phyloP scores from a whole-genome alignment of 2,329 filamentous ascomycete genomes.

The Penicillium sp. region DNA sequence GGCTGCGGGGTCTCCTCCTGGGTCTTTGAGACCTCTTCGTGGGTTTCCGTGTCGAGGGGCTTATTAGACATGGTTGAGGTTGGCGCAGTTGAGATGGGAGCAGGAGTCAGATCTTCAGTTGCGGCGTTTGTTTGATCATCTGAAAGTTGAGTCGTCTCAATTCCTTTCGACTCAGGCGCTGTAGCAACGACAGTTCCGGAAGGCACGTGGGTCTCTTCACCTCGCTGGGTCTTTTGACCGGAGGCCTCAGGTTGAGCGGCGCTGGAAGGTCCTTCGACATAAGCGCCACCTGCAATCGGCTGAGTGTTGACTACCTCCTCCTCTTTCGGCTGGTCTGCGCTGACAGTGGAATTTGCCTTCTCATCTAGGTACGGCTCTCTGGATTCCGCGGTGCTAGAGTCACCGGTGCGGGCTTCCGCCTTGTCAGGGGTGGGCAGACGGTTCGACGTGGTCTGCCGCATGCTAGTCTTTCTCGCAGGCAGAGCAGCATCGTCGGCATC shows the following conservation, averaged over 20 bases:
- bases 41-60: slow-evolving; percentile 41
- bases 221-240: slow-evolving; percentile 13
- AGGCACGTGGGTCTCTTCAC: slow-evolving; percentile 12
- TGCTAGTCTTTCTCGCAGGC: slow-evolving; percentile 50
- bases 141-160: slow-evolving; percentile 17
- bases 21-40: slow-evolving; percentile 43
- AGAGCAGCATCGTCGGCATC: slow-evolving; percentile 47
- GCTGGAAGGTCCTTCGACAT: slow-evolving; percentile 34
- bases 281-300: slow-evolving; percentile 39
- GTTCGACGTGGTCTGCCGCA: slow-evolving; percentile 39
- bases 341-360: slow-evolving; percentile 37
- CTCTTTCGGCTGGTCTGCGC: slow-evolving; percentile 27
- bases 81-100: slow-evolving; percentile 44
- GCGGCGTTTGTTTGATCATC: slow-evolving; percentile 54
- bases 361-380: slow-evolving; percentile 44
- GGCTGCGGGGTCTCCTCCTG: slow-evolving; percentile 40
- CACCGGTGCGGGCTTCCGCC: slow-evolving; percentile 37
- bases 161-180: slow-evolving; percentile 20
- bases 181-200: slow-evolving; percentile 9
- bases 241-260: slow-evolving; percentile 16
- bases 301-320: slow-evolving; percentile 33
- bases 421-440: slow-evolving; percentile 44
- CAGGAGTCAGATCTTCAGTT: slow-evolving; percentile 62
- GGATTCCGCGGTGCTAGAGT: slow-evolving; percentile 44
- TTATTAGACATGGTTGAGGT: slow-evolving; percentile 46